Percentiles rank a stretch among this genome's conserved stretches.
These are phyloP conservation scores for Calonectria multiphialidica DNA, from an alignment of 2,329 filamentous ascomycete genomes.

Conservation along the genomic window DNA sequence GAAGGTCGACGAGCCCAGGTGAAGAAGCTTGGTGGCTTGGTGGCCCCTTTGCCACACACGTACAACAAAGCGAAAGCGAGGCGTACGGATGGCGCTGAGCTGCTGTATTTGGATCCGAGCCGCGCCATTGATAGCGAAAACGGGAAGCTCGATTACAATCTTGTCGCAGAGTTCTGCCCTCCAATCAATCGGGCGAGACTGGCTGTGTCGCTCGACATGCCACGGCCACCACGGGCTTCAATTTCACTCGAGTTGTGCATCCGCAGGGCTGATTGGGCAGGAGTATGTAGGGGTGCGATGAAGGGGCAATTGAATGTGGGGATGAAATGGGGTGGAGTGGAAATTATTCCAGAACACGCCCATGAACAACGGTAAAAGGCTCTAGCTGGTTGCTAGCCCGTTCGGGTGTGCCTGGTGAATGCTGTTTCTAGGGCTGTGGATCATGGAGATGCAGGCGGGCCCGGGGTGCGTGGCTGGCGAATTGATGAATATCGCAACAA, in stretches of 20 bases:
- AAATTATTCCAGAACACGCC: constrained; percentile 43
- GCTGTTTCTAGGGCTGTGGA: constrained; percentile 4
- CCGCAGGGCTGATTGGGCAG: constrained; percentile 44
- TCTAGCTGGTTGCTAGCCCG: constrained; percentile 31
- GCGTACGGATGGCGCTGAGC: not conserved
- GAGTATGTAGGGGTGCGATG: constrained; percentile 34
- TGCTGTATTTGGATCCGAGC: constrained; percentile 3
- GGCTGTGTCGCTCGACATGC: constrained; percentile 13
- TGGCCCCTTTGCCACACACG: not conserved
- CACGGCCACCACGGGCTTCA: constrained; percentile 10
- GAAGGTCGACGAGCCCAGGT: constrained; percentile 23
- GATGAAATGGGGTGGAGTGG: constrained; percentile 29
- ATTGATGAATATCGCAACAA: constrained; percentile 21
- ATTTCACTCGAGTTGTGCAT: constrained; percentile 32
- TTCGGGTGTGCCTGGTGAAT: constrained; percentile 19
- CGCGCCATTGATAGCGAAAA: constrained; percentile 11
- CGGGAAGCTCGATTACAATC: constrained; percentile 26
- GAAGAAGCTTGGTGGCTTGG: not conserved
- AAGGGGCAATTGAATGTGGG: constrained; percentile 37
- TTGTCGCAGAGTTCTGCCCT: constrained; percentile 20
- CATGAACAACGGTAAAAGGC: constrained; percentile 18
- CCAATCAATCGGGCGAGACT: constrained; percentile 39
- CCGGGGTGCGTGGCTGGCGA: not conserved
- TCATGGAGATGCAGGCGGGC: not conserved
- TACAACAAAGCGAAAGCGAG: not conserved